Evolutionary conservation across 116 monocot species (phyloP).

Genomic region (Posidonia oceanica): DNA sequence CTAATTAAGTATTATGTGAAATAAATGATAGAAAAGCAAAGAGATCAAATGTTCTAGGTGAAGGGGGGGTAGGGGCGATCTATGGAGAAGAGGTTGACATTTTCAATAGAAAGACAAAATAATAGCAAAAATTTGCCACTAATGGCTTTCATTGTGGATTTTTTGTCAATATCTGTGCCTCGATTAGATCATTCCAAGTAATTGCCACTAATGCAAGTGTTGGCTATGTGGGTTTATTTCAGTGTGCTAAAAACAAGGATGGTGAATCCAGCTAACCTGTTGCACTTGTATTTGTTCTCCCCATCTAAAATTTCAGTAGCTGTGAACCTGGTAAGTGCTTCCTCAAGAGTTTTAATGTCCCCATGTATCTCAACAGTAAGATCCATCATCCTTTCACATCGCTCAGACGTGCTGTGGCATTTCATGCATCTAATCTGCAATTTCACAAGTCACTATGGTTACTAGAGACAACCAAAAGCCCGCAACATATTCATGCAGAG

Average conservation of each 20-base stretch:
- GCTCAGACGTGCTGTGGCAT: conserved; percentile 62
- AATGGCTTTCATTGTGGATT: neutral
- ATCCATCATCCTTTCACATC: conserved; percentile 83
- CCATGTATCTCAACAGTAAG: conserved; percentile 93
- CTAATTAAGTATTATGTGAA: too few species aligned
- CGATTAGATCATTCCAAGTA: neutral
- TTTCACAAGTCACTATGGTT: neutral
- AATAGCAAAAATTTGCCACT: too few species aligned
- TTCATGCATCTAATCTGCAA: conserved; percentile 84
- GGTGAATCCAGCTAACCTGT: conserved; percentile 31
- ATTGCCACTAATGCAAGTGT: neutral
- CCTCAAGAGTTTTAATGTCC: conserved; percentile 65
- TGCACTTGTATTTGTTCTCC: conserved; percentile 81
- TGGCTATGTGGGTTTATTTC: neutral
- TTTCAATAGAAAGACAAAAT: too few species aligned
- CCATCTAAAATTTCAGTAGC: conserved; percentile 84
- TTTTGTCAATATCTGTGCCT: neutral
- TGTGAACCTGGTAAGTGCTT: conserved; percentile 80
- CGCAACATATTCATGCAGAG: too few species aligned
- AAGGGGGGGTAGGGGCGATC: too few species aligned
- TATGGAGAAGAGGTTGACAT: too few species aligned
- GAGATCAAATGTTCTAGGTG: too few species aligned
- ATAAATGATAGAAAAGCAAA: too few species aligned
- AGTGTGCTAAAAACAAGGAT: neutral
- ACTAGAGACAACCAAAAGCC: neutral